Conservation (phyloP, 192 early-diverging fungal species). For the Spizellomyces sp. region DNA sequence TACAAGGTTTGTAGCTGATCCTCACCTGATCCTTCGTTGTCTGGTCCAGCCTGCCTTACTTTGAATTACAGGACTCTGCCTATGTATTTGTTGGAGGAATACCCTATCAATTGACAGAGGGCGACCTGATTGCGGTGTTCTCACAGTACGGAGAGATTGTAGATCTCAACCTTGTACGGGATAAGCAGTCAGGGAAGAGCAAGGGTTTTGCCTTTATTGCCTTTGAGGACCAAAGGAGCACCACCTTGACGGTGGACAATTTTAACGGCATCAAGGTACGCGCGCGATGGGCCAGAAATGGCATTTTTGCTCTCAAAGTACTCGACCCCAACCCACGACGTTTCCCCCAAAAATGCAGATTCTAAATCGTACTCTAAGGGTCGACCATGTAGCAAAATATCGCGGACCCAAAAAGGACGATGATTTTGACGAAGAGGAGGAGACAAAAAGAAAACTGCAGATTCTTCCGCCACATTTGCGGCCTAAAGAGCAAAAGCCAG, state of each 20-base stretch:
- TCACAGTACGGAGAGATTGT: constrained; percentile 93
- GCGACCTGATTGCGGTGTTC: constrained; percentile 90
- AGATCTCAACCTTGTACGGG: constrained; percentile 85
- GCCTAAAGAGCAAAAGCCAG: constrained; percentile 22
- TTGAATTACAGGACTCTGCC: constrained; percentile 63
- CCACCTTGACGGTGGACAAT: constrained; percentile 93
- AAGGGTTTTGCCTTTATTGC: constrained; percentile 87
- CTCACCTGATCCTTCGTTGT: not conserved
- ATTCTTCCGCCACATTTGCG: constrained; percentile 46
- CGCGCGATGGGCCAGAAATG: not conserved
- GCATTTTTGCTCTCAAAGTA: not conserved
- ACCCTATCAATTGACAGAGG: constrained; percentile 83
- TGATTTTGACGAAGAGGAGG: constrained; percentile 40
- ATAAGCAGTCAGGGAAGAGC: constrained; percentile 83
- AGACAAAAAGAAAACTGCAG: constrained; percentile 31
- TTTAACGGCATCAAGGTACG: constrained; percentile 71
- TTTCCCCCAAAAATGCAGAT: constrained; percentile 14
- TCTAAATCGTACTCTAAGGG: constrained; percentile 38
- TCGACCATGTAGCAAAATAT: constrained; percentile 49
- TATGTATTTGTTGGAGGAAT: constrained; percentile 90
- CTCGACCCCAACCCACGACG: not conserved
- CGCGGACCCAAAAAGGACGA: constrained; percentile 40
- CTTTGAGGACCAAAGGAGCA: constrained; percentile 91
- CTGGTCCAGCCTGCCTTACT: constrained; percentile 9
- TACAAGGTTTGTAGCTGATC: constrained; percentile 51